Evolutionary conservation across 2,329 filamentous ascomycete genomes (phyloP).

Genomic region (Coniosporium tulheliwenetii): DNA sequence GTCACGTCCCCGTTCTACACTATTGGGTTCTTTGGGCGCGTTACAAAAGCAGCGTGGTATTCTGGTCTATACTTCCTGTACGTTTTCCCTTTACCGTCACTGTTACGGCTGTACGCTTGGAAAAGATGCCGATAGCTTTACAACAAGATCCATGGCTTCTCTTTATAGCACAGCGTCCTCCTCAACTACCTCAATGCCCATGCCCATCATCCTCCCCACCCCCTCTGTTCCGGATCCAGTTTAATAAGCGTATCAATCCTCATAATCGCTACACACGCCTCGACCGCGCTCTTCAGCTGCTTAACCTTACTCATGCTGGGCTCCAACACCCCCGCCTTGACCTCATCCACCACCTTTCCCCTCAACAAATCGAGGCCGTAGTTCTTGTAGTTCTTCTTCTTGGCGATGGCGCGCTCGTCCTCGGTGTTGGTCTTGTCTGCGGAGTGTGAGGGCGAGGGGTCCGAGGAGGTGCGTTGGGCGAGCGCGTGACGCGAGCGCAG

Average conservation of each 20-base stretch:
- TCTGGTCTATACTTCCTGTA: too few relatives aligned
- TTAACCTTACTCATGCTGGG: constrained; percentile 97
- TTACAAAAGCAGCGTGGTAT: too few relatives aligned
- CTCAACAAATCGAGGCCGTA: constrained; percentile 84
- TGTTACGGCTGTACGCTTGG: not conserved
- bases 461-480: constrained; percentile 61
- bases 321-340: constrained; percentile 91
- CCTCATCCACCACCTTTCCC: constrained; percentile 80
- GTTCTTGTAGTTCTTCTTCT: constrained; percentile 97
- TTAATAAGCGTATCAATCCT: constrained; percentile 98
- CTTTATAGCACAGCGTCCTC: too few relatives aligned
- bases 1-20: too few relatives aligned
- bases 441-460: constrained; percentile 48
- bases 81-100: too few relatives aligned
- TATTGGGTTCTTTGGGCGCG: too few relatives aligned
- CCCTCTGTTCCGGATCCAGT: constrained; percentile 75
- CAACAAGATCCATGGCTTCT: not conserved
- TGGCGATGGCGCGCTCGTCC: constrained; percentile 77
- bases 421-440: constrained; percentile 26
- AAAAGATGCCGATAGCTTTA: not conserved
- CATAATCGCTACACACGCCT: constrained; percentile 98
- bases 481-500: constrained; percentile 87
- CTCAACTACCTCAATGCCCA: constrained; percentile 11
- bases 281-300: constrained; percentile 95
- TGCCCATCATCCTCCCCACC: constrained; percentile 51